Conservation (phyloP, 2,329 filamentous ascomycete genomes). For the Ustilaginoidea virens region DNA sequence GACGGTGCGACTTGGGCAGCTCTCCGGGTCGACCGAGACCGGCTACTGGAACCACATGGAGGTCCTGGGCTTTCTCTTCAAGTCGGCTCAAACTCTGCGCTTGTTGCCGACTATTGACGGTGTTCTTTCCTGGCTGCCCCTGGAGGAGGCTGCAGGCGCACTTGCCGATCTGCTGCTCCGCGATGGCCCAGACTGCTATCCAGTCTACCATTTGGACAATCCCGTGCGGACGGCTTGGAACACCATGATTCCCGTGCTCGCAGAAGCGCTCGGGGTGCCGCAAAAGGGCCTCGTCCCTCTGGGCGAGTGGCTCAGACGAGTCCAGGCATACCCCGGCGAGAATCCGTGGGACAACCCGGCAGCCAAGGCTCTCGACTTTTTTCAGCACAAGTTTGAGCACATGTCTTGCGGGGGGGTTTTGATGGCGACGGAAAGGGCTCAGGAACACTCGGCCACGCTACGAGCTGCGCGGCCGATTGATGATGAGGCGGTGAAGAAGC, state of each 20-base stretch:
- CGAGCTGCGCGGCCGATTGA: too few species aligned
- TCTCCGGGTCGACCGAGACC: slow-evolving; percentile 29
- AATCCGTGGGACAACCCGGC: slow-evolving; percentile 1
- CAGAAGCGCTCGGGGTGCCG: not conserved
- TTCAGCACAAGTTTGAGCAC: slow-evolving; percentile 1
- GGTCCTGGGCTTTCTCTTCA: slow-evolving; percentile 32
- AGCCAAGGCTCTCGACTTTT: not conserved
- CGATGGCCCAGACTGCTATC: not conserved
- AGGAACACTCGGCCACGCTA: slow-evolving; percentile 3
- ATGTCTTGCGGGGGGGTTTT: slow-evolving; percentile 2
- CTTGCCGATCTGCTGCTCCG: slow-evolving; percentile 4
- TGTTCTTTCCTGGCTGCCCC: slow-evolving; percentile 27
- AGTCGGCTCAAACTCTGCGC: slow-evolving; percentile 28
- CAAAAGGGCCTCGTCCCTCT: not conserved
- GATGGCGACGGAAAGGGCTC: slow-evolving; percentile 1
- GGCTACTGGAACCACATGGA: slow-evolving; percentile 40
- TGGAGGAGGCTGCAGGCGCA: slow-evolving; percentile 14
- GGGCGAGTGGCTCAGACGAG: slow-evolving; percentile 1
- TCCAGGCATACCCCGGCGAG: not conserved
- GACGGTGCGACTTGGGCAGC: slow-evolving; percentile 31
- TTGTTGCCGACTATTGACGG: slow-evolving; percentile 24
- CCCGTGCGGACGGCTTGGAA: slow-evolving; percentile 6
- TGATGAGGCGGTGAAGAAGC: not conserved
- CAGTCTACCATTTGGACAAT: slow-evolving; percentile 10
- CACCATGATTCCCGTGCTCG: slow-evolving; percentile 2